phyloP scores from a whole-genome alignment of 176 grass and related monocot species.

The Oryza nivara region DNA sequence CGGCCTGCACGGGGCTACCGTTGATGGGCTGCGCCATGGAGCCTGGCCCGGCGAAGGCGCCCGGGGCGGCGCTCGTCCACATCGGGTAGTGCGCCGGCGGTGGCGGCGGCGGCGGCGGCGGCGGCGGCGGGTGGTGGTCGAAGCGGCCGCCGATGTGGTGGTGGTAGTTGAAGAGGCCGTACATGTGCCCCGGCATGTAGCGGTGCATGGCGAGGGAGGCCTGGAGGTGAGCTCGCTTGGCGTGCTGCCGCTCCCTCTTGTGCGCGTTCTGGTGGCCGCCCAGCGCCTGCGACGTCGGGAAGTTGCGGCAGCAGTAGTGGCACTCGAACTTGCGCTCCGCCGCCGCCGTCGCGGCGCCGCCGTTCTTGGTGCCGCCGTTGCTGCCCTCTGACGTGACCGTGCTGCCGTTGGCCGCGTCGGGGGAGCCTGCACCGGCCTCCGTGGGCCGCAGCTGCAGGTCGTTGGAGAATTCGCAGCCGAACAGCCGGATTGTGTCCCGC shows the following conservation, averaged over 20 bases:
- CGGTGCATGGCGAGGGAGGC: slow-evolving; percentile 72
- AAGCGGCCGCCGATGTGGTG: slow-evolving; percentile 60
- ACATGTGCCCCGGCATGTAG: slow-evolving; percentile 69
- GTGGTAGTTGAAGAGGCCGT: slow-evolving; percentile 76
- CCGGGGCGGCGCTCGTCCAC: slow-evolving; percentile 49
- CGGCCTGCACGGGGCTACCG: slow-evolving; percentile 58
- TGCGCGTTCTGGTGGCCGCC: slow-evolving; percentile 99
- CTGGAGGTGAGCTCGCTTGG: slow-evolving; percentile 89
- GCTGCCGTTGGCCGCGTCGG: slow-evolving; percentile 39
- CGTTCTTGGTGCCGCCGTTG: background rate
- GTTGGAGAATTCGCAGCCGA: slow-evolving; percentile 85
- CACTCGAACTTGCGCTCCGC: slow-evolving; percentile 94
- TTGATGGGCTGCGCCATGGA: slow-evolving; percentile 80
- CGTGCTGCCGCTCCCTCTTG: slow-evolving; percentile 98
- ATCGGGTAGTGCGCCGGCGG: slow-evolving; percentile 75
- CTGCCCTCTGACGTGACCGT: slow-evolving; percentile 41
- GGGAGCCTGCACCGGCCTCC: slow-evolving; percentile 13
- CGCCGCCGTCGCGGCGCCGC: slow-evolving; percentile 2
- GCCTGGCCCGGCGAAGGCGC: slow-evolving; percentile 46
- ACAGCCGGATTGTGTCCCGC: slow-evolving; percentile 76
- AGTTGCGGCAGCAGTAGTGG: slow-evolving; percentile 99
- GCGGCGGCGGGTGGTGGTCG: slow-evolving; percentile 20
- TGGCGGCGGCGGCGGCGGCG: background rate
- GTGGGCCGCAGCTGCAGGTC: slow-evolving; percentile 29
- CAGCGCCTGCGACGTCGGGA: slow-evolving; percentile 97